Percentiles rank a stretch among this genome's conserved stretches.
Evolutionary conservation across 2,329 filamentous ascomycete species (phyloP).

Genomic region (Microsporum audouinii): DNA sequence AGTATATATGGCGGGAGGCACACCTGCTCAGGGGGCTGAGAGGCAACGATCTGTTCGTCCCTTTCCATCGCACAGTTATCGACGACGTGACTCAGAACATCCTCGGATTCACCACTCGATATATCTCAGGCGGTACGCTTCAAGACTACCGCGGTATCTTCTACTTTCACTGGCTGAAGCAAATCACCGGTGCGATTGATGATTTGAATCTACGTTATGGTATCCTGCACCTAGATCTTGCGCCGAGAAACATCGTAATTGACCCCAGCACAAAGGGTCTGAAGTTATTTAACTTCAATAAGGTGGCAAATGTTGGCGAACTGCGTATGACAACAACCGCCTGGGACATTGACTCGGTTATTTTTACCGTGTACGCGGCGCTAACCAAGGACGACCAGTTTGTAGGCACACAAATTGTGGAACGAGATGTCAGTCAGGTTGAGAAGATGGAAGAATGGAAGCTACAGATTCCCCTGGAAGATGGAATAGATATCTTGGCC

Average conservation of each 20-base stretch:
- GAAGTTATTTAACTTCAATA: slow-evolving; percentile 9
- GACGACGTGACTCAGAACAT: slow-evolving; percentile 8
- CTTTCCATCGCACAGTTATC: slow-evolving; percentile 8
- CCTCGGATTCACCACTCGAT: slow-evolving; percentile 6
- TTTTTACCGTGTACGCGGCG: slow-evolving; percentile 10
- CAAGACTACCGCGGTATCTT: slow-evolving; percentile 6
- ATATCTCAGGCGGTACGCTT: slow-evolving; percentile 9
- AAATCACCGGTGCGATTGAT: slow-evolving; percentile 10
- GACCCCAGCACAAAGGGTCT: slow-evolving; percentile 5
- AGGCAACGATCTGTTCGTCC: slow-evolving; percentile 6
- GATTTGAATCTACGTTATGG: slow-evolving; percentile 11
- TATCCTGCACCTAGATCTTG: slow-evolving; percentile 10
- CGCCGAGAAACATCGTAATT: slow-evolving; percentile 9
- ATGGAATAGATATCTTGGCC: slow-evolving; percentile 6
- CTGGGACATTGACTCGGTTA: slow-evolving; percentile 5
- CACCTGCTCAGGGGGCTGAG: slow-evolving; percentile 7
- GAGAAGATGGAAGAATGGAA: slow-evolving; percentile 6
- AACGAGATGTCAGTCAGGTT: slow-evolving; percentile 7
- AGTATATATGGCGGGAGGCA: slow-evolving; percentile 9
- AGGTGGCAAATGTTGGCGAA: not conserved
- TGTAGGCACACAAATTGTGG: not conserved
- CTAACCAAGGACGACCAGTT: slow-evolving; percentile 5
- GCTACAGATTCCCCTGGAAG: slow-evolving; percentile 3
- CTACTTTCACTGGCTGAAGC: slow-evolving; percentile 11
- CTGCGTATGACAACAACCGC: not conserved